Conservation (phyloP, 1,284 basidiomycete genomes). For the Cryptococcus jaspeensis region DNA sequence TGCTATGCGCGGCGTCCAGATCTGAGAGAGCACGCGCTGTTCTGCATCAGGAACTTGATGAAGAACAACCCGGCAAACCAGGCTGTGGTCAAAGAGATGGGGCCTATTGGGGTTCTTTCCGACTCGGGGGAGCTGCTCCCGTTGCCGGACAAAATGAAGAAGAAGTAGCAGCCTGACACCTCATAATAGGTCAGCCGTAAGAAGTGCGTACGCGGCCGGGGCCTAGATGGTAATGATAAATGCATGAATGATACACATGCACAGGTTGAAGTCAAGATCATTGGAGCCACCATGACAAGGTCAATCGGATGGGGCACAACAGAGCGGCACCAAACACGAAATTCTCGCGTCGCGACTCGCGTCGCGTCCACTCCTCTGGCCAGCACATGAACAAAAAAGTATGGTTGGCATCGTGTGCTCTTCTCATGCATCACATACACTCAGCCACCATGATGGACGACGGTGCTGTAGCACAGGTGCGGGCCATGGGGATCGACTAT, state of each 20-base stretch:
- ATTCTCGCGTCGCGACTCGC: no score
- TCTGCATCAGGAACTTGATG: constrained; percentile 74
- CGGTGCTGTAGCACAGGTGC: background rate
- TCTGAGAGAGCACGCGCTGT: constrained; percentile 82
- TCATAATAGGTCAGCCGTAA: no score
- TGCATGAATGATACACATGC: no score
- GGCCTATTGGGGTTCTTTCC: constrained; percentile 58
- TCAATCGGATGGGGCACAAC: no score
- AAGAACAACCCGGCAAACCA: constrained; percentile 75
- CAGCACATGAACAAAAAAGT: no score
- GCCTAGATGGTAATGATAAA: no score
- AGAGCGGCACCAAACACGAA: no score
- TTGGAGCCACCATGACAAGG: no score
- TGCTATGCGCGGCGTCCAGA: constrained; percentile 57
- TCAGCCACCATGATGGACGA: constrained; percentile 1
- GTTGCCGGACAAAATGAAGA: constrained; percentile 46
- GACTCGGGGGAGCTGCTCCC: constrained; percentile 60
- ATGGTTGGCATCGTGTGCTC: no score
- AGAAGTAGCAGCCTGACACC: constrained; percentile 17
- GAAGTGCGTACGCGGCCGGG: no score
- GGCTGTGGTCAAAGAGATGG: constrained; percentile 68
- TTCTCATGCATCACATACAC: background rate
- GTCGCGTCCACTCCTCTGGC: no score
- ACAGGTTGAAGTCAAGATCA: no score
- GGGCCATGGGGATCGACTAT: background rate